Percentiles rank a stretch among this genome's conserved stretches.
These are phyloP conservation scores for Salix udensis DNA, from an alignment of 345 rosid genomes.

Conservation along the genomic window DNA sequence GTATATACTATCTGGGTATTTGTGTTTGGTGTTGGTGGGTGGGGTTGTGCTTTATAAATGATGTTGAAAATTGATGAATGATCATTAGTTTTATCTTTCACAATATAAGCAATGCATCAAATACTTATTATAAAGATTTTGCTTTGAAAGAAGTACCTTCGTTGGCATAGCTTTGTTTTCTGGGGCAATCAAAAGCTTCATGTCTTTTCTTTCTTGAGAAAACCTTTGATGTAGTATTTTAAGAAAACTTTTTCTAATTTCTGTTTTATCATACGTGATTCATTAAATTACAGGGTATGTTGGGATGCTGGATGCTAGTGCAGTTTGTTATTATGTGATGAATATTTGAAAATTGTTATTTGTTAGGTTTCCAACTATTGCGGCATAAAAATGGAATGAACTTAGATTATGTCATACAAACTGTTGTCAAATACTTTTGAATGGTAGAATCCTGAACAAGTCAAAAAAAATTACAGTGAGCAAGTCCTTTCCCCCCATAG, in stretches of 20 bases:
- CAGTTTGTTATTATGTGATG: not conserved
- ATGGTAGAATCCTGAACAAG: not conserved
- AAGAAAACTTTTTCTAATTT: not conserved
- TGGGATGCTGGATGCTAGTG: not conserved
- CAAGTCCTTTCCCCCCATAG: not conserved
- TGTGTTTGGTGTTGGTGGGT: not conserved
- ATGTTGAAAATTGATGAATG: not conserved
- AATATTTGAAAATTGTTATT: not conserved
- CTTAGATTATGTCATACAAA: not conserved
- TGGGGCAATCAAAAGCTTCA: not conserved
- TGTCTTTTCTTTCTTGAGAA: not conserved
- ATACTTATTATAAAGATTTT: not conserved
- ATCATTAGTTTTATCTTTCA: not conserved
- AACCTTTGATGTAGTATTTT: not conserved
- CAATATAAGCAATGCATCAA: not conserved
- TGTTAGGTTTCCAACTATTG: not conserved
- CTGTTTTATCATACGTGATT: not conserved
- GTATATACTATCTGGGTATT: constrained; percentile 33
- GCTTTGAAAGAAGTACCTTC: not conserved
- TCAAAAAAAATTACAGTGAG: not conserved
- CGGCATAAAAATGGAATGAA: not conserved
- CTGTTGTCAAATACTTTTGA: not conserved
- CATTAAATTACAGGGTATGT: not conserved
- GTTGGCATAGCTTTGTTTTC: not conserved
- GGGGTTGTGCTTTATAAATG: not conserved